Evolutionary conservation across 805 yeast species (phyloP).

Genomic region (Candida corydali): DNA sequence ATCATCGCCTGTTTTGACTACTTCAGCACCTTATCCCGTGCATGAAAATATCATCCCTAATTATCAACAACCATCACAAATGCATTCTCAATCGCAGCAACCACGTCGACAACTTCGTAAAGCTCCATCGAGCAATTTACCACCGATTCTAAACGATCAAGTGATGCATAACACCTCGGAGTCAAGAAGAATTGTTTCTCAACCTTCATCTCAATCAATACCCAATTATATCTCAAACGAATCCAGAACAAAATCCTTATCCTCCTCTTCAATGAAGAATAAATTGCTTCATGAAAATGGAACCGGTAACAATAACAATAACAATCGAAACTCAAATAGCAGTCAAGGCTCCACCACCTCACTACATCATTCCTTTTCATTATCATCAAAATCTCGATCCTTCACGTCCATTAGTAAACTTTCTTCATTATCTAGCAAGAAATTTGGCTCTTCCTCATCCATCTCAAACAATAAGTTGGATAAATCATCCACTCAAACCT

Average conservation of each 20-base stretch:
- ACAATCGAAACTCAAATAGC: conserved; percentile 15
- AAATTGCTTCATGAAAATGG: conserved; percentile 5
- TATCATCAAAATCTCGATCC: conserved; percentile 38
- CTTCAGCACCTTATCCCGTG: neutral
- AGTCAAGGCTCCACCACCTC: conserved; percentile 16
- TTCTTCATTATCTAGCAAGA: conserved; percentile 39
- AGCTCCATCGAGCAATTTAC: conserved; percentile 15
- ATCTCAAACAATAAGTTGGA: conserved; percentile 27
- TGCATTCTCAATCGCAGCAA: conserved; percentile 8
- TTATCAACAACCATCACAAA: conserved; percentile 15
- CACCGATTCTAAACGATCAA: conserved; percentile 16
- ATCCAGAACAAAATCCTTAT: conserved; percentile 27
- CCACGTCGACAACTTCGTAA: conserved; percentile 12
- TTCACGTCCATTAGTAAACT: conserved; percentile 39
- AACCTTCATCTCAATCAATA: conserved; percentile 5
- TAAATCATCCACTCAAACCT: neutral
- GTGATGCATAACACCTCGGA: conserved; percentile 7
- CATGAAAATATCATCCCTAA: neutral
- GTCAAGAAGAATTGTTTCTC: conserved; percentile 26
- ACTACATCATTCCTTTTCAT: conserved; percentile 30
- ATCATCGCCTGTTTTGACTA: neutral
- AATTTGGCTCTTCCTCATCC: conserved; percentile 31
- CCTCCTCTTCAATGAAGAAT: conserved; percentile 16
- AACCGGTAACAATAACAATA: conserved; percentile 5
- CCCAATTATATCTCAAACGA: conserved; percentile 9